phyloP scores from a whole-genome alignment of 257 asterid genomes.

The Buddleja alternifolia region DNA sequence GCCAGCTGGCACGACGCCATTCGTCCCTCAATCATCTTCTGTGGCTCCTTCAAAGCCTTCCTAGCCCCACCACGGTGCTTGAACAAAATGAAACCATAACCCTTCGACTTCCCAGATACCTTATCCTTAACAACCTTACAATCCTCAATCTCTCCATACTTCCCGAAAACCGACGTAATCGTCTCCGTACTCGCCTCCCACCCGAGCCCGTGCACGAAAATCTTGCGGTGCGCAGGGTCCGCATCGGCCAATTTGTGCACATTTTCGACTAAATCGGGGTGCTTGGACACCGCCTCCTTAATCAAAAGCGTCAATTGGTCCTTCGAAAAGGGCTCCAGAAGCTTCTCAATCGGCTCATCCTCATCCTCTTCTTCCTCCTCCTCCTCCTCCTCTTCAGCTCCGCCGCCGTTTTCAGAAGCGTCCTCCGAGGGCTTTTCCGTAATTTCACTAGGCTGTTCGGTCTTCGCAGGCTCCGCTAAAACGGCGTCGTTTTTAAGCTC shows the following conservation, averaged over 20 bases:
- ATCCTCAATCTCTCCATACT: constrained; percentile 96
- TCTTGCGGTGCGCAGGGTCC: constrained; percentile 92
- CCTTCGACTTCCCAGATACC: constrained; percentile 78
- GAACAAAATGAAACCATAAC: constrained; percentile 82
- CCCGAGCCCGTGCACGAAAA: constrained; percentile 93
- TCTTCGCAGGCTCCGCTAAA: constrained; percentile 20
- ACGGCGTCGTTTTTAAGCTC: constrained; percentile 27
- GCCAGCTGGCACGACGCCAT: constrained; percentile 95
- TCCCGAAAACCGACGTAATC: constrained; percentile 57
- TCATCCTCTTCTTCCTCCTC: constrained; percentile 54
- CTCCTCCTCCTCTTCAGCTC: constrained; percentile 34
- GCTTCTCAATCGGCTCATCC: constrained; percentile 80
- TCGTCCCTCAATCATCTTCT: constrained; percentile 83
- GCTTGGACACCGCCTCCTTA: constrained; percentile 65
- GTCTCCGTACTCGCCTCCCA: constrained; percentile 90
- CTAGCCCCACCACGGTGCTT: constrained; percentile 77
- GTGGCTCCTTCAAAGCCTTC: constrained; percentile 75
- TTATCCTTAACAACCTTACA: constrained; percentile 91
- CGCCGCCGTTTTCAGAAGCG: constrained; percentile 46
- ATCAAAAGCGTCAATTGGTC: constrained; percentile 71
- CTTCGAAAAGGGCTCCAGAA: constrained; percentile 84
- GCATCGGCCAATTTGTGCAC: constrained; percentile 72
- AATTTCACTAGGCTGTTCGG: constrained; percentile 28
- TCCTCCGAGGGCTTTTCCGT: constrained; percentile 31
- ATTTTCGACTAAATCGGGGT: constrained; percentile 62